These are phyloP conservation scores for Alternaria alternata DNA, from an alignment of 2,329 filamentous ascomycete species.

Conservation along the genomic window DNA sequence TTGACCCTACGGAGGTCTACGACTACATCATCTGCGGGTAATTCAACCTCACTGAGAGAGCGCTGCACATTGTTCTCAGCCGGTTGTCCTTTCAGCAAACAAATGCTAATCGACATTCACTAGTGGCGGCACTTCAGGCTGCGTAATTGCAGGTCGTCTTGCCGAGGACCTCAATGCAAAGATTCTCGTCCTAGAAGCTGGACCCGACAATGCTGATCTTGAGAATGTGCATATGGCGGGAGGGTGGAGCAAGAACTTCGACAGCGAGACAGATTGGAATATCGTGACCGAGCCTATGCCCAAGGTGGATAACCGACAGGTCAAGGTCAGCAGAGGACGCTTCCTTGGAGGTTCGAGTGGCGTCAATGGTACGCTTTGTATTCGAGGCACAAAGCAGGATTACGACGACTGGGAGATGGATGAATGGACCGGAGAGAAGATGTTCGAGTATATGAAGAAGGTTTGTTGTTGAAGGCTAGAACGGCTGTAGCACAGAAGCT, in stretches of 20 bases:
- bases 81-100: too few species aligned
- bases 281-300: constrained; percentile 54
- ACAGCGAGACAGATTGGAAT: constrained; percentile 62
- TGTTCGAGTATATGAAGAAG: constrained; percentile 66
- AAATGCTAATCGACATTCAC: background rate
- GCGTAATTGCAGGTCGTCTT: constrained; percentile 59
- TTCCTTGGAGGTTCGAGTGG: constrained; percentile 61
- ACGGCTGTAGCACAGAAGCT: background rate
- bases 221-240: constrained; percentile 63
- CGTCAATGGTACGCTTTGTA: constrained; percentile 60
- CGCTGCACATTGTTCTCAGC: background rate
- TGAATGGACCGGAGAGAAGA: constrained; percentile 65
- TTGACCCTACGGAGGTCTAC: constrained; percentile 27
- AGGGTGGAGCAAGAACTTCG: constrained; percentile 58
- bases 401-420: constrained; percentile 65
- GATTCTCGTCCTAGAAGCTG: constrained; percentile 59
- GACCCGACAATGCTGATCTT: constrained; percentile 55
- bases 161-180: constrained; percentile 55
- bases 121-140: constrained; percentile 59
- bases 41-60: background rate
- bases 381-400: constrained; percentile 59
- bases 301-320: constrained; percentile 53
- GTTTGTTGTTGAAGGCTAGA: constrained; percentile 23
- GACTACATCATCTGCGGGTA: constrained; percentile 43
- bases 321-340: constrained; percentile 60